Evolutionary conservation across 2,329 filamentous ascomycete species (phyloP), one percentile per base, ranked within the genome.

Genomic region (Ophiosphaerella narmari): DNA sequence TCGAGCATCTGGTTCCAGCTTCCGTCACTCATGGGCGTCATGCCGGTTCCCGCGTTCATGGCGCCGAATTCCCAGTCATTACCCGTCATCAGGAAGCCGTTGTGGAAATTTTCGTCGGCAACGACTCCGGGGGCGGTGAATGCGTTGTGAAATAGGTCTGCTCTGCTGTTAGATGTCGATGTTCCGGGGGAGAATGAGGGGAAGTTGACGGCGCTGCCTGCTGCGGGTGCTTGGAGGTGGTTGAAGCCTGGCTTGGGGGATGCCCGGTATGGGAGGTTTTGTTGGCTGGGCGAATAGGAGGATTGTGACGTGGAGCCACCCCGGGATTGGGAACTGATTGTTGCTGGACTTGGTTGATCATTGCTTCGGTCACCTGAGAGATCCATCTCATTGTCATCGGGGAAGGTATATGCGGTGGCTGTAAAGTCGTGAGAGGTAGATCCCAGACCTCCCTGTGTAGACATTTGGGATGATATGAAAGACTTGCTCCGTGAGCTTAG

Each of bases 1-100:
- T 74, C 67, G 5, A 74, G 52, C 68, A 73, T 69, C 29, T 66
- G 59, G 39, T 72, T 68, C 69, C 69, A 74, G 3, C 55, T 59
- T 11, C 63, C 68, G 34, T 73, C 68, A 8, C 58, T 60, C 63
- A 71, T 67, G 3, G 66, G 65, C 21, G 70, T 67, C 49, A 74
- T 60, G 1, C 66, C 69, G 8, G 62, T 59, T 1, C 55, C 59
- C 4, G 56, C 51, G 12, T 59, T 54, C 48, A 66, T 50, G 0
- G 52, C 59, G 1, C 55, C 50, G 23, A 70, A 62, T 16, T 72
- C 71, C 71, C 71, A 74, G 13, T 72, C 70, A 23, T 59, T 62
- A 18, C 47, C 53, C 26, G 26, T 29, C 48, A 66, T 54, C n/a
- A 62, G 44, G 35, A 66, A 67, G 4, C 57, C 52, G 21, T 63